Percentiles rank a stretch among this genome's conserved stretches.
phyloP scores from a whole-genome alignment of 768 basidiomycete species.

The Termitomyces sp. region DNA sequence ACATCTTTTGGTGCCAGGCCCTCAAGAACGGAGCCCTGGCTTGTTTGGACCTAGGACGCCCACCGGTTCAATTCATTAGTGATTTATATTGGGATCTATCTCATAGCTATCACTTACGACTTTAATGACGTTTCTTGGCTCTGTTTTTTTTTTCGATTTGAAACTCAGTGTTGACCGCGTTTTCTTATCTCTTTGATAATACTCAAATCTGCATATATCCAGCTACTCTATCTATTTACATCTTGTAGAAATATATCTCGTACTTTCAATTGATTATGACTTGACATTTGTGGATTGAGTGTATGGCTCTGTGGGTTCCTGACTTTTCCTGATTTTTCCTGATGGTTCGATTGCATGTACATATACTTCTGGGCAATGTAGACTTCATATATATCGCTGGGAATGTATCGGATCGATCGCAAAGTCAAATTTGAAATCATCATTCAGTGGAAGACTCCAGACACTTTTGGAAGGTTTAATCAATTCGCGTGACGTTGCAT shows the following conservation, averaged over 20 bases:
- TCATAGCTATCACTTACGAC: not conserved
- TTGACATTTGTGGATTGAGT: too few relatives aligned
- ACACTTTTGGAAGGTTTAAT: too few relatives aligned
- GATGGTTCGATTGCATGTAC: too few relatives aligned
- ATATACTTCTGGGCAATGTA: too few relatives aligned
- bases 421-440: too few relatives aligned
- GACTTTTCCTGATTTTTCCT: too few relatives aligned
- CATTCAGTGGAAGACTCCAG: too few relatives aligned
- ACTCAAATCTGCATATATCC: not conserved
- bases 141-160: not conserved
- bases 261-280: too few relatives aligned
- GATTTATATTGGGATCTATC: not conserved
- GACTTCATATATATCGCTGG: too few relatives aligned
- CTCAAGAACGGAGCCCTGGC: slow-evolving; percentile 44
- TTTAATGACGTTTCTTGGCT: not conserved
- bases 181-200: not conserved
- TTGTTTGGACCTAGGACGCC: slow-evolving; percentile 79
- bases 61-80: slow-evolving; percentile 22
- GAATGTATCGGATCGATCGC: too few relatives aligned
- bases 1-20: slow-evolving; percentile 54
- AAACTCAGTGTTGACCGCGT: not conserved
- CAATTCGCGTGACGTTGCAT: too few relatives aligned
- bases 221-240: not conserved
- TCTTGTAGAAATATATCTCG: not conserved
- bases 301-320: too few relatives aligned